A percentile compares a stretch with the other conserved stretches of the same genome.
Conservation (phyloP, 2,329 filamentous ascomycete species). For the Pestalotiopsis sp. region DNA sequence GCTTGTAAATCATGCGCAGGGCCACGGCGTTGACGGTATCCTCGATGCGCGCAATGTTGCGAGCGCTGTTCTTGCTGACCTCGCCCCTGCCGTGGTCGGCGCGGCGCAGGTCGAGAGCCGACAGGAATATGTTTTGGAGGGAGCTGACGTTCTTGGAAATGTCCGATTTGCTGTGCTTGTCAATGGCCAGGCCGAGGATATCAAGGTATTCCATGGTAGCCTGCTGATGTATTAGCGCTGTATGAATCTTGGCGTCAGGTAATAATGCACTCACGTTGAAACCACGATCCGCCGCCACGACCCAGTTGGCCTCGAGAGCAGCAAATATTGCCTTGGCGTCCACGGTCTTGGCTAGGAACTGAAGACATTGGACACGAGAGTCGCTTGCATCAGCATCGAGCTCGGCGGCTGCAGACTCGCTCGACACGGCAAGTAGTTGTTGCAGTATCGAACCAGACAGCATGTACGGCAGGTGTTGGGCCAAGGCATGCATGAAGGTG, state of each 20-base stretch:
- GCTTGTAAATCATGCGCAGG: conserved; percentile 92
- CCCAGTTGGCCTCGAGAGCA: conserved; percentile 75
- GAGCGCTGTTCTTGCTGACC: conserved; percentile 35
- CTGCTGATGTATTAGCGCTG: conserved; percentile 41
- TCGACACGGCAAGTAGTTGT: conserved; percentile 71
- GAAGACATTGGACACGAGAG: conserved; percentile 69
- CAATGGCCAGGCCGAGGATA: conserved; percentile 71
- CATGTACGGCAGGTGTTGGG: conserved; percentile 88
- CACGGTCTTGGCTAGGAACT: conserved; percentile 75
- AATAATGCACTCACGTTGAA: conserved; percentile 50
- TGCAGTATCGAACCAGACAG: conserved; percentile 76
- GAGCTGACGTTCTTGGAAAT: conserved; percentile 75
- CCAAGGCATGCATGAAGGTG: conserved; percentile 75
- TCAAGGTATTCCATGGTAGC: conserved; percentile 71
- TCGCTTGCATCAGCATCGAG: conserved; percentile 65
- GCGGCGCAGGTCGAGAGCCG: conserved; percentile 67
- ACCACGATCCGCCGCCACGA: conserved; percentile 62
- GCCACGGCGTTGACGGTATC: conserved; percentile 67
- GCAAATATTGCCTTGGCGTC: conserved; percentile 76
- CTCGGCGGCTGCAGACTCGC: conserved; percentile 66
- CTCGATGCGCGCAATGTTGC: conserved; percentile 64
- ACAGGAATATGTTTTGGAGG: conserved; percentile 67
- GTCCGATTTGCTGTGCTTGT: conserved; percentile 75
- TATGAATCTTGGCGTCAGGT: neutral
- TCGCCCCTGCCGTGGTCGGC: conserved; percentile 52